phyloP scores from a whole-genome alignment of 163 green algal species.

The Scenedesmus sp. region DNA sequence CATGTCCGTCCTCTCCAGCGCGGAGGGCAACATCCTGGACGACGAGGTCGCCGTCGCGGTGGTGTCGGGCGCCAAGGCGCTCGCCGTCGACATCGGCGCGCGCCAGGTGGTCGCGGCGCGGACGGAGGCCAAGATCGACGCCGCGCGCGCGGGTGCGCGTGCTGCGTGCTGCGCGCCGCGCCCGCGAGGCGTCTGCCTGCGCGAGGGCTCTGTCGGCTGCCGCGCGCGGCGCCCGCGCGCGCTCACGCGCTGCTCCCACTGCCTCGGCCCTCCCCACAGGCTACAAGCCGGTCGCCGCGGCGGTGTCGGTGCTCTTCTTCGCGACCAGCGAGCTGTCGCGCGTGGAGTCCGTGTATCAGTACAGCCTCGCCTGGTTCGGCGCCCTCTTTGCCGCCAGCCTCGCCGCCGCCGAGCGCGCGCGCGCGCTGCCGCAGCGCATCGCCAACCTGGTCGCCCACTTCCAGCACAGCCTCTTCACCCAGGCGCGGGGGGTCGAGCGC shows the following conservation, averaged over 20 bases:
- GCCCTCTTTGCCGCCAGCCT: slow-evolving; percentile 60
- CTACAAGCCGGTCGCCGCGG: slow-evolving; percentile 41
- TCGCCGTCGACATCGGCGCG: slow-evolving; percentile 72
- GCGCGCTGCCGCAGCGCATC: slow-evolving; percentile 26
- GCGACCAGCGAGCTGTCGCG: slow-evolving; percentile 75
- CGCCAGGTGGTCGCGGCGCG: slow-evolving; percentile 76
- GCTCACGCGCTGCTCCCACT: neutral
- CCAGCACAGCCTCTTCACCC: slow-evolving; percentile 40
- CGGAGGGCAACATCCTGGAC: slow-evolving; percentile 87
- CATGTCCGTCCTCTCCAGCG: slow-evolving; percentile 72
- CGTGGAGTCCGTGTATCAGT: slow-evolving; percentile 91
- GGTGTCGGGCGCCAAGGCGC: slow-evolving; percentile 53
- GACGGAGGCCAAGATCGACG: slow-evolving; percentile 83
- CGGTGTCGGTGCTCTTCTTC: slow-evolving; percentile 82
- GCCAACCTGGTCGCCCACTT: slow-evolving; percentile 40
- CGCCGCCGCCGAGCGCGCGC: slow-evolving; percentile 39
- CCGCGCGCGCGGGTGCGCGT: slow-evolving; percentile 60
- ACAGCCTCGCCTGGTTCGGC: slow-evolving; percentile 81
- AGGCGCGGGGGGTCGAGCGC: slow-evolving; percentile 1
- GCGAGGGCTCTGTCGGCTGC: neutral
- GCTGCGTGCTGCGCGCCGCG: too few relatives aligned
- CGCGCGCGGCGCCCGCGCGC: neutral
- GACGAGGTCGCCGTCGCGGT: slow-evolving; percentile 36
- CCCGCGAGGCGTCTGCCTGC: too few relatives aligned
- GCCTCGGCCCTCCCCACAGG: neutral